A percentile compares a stretch with the other conserved stretches of the same genome.
These are phyloP conservation scores for Plasmodium berghei DNA, from an alignment of 169 alveolate species.

Conservation along the genomic window DNA sequence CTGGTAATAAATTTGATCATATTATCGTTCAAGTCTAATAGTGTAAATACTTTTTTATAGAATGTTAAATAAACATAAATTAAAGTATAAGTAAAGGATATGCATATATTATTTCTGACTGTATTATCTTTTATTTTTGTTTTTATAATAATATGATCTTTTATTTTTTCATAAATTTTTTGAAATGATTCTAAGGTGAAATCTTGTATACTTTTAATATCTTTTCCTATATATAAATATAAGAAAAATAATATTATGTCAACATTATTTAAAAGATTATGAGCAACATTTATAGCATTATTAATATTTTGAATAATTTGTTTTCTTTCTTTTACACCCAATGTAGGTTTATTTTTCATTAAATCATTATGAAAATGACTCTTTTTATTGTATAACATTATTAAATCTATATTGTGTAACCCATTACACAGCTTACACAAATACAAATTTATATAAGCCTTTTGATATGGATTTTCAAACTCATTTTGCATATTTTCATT, in stretches of 20 bases:
- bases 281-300: slow-evolving; percentile 17
- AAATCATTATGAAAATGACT: slow-evolving; percentile 47
- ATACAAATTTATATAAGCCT: slow-evolving; percentile 31
- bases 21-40: slow-evolving; percentile 5
- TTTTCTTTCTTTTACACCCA: slow-evolving; percentile 20
- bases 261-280: slow-evolving; percentile 29
- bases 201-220: neutral
- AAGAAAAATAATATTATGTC: slow-evolving; percentile 61
- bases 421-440: slow-evolving; percentile 69
- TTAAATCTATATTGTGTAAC: slow-evolving; percentile 70
- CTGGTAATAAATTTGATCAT: slow-evolving; percentile 11
- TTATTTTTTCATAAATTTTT: slow-evolving; percentile 30
- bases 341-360: neutral
- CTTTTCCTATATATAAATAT: slow-evolving; percentile 33
- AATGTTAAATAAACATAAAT: slow-evolving; percentile 57
- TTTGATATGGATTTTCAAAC: slow-evolving; percentile 21
- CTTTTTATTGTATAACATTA: slow-evolving; percentile 51
- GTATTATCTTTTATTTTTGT: slow-evolving; percentile 4
- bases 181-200: slow-evolving; percentile 23
- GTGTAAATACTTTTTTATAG: slow-evolving; percentile 27
- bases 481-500: neutral
- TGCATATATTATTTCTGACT: slow-evolving; percentile 16
- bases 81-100: slow-evolving; percentile 9
- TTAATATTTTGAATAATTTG: slow-evolving; percentile 11
- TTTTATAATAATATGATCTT: slow-evolving; percentile 24